Base-by-base conservation (phyloP, 768 basidiomycete genomes). In the Phylloporus arenicola region DNA sequence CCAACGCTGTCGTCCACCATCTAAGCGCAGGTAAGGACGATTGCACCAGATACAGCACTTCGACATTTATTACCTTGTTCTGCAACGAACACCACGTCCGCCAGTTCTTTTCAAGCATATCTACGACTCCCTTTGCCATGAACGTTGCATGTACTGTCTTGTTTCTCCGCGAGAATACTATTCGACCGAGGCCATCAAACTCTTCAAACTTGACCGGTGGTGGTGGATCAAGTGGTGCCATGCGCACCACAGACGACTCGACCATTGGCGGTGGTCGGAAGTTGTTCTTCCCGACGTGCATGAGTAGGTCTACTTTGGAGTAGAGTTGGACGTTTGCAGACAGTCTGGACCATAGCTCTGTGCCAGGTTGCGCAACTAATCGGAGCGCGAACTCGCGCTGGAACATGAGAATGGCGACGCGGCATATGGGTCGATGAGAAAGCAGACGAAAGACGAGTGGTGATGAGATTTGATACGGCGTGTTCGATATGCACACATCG, bases 401-500 rank as follows among this genome's bases (percentile, higher is more conserved):
- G 74, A 99, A 99, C 96, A 99, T 99, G 72, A 99, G 88, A 54
- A 99, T 92, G 30, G 92, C 91, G 50, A 88, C 82, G 22, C 95
- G 91, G 66, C 89, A 92, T 39, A 97, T 75, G 0, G 96, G 96
- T 2, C 96, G 88, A 61, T 97, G 93, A 3, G 96, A 98, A 43
- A 98, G 83, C 30, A 99, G 81, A 52, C 91, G 89, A 78, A 99
- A 99, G 48, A 97, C 87, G 44, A 99, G 85, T 6, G 94, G 91
- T 1, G 96, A 98, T 2, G 96, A 98, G 60, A 99, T 99, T 69
- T 98, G 94, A 70, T 98, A 99, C 1, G 96, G 96, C 1, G 96
- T 99, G 65, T 99, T 99, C 59, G 91, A 93, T 62, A 99, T 98
- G 76, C 95, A 98, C 49, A 96, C 96, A 69, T 98, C 95, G 53